Conservation (phyloP, 495 filamentous ascomycete species). For the Tuber indicum region DNA sequence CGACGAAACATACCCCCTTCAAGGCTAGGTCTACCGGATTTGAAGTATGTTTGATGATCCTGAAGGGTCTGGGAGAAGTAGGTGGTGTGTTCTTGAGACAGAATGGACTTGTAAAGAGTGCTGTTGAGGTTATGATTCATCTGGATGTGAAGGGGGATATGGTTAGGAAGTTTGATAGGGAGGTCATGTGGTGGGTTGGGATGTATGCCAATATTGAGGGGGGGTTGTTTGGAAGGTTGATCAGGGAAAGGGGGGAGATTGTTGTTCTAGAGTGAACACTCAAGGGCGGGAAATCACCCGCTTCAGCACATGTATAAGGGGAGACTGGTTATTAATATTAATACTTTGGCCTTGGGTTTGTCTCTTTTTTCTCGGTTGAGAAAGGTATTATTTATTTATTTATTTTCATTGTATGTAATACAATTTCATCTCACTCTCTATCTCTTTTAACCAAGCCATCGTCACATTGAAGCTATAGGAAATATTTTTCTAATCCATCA, state of each 20-base stretch:
- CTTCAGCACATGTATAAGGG: not conserved
- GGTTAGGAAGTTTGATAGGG: not conserved
- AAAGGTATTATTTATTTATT: not conserved
- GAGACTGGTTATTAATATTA: not conserved
- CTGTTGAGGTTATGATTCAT: not conserved
- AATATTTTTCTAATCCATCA: not conserved
- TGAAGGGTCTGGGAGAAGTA: not conserved
- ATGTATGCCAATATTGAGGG: not conserved
- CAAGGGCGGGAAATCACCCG: not conserved
- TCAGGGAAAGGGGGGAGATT: not conserved
- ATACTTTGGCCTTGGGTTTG: not conserved
- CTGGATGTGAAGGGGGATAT: not conserved
- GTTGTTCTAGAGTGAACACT: not conserved
- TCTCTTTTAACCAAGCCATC: not conserved
- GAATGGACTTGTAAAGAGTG: not conserved
- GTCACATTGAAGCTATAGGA: not conserved
- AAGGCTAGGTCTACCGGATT: not conserved
- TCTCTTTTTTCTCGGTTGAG: not conserved
- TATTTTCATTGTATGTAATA: not conserved
- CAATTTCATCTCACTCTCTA: not conserved
- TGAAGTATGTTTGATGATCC: not conserved
- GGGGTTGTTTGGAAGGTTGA: not conserved
- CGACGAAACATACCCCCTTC: not conserved
- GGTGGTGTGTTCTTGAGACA: conserved; percentile 1
- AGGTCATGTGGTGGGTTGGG: conserved; percentile 4